phyloP scores from a whole-genome alignment of 1,284 basidiomycete species.

The Ustilago crameri region DNA sequence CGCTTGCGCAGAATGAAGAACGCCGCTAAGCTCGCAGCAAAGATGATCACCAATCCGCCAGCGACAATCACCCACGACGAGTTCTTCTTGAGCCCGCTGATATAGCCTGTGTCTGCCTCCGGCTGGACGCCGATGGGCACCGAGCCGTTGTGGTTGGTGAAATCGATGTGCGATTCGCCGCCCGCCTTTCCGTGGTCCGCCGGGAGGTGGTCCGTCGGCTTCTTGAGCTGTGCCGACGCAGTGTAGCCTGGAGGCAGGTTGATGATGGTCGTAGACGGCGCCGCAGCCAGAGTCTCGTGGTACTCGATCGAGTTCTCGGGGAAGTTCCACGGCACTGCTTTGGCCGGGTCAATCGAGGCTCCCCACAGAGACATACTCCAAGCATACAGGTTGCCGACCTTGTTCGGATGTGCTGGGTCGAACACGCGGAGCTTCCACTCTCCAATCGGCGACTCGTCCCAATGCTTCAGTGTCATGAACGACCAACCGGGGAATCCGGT shows the following conservation, averaged over 20 bases:
- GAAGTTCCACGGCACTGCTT: conserved; percentile 71
- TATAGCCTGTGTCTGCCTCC: conserved; percentile 82
- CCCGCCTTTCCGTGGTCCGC: conserved; percentile 77
- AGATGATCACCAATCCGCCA: conserved; percentile 76
- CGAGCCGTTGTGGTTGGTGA: conserved; percentile 67
- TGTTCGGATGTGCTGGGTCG: conserved; percentile 76
- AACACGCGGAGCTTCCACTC: conserved; percentile 87
- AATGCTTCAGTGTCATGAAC: conserved; percentile 98
- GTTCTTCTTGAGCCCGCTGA: conserved; percentile 79
- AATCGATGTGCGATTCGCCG: conserved; percentile 64
- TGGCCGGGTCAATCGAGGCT: conserved; percentile 79
- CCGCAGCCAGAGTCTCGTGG: conserved; percentile 73
- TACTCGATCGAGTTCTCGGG: conserved; percentile 60
- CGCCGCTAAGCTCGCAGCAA: conserved; percentile 76
- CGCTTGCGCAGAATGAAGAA: conserved; percentile 74
- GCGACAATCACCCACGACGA: conserved; percentile 88
- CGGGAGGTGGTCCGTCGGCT: conserved; percentile 89
- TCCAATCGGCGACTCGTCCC: conserved; percentile 94
- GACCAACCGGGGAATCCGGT: conserved; percentile 91
- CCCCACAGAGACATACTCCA: conserved; percentile 97
- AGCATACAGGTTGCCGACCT: conserved; percentile 80
- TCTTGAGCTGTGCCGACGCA: conserved; percentile 67
- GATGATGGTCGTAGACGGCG: conserved; percentile 56
- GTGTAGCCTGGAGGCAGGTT: conserved; percentile 69
- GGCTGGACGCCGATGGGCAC: conserved; percentile 57